A percentile compares a stretch with the other conserved stretches of the same genome.
These are phyloP conservation scores for Saccharomycopsis fodiens DNA, from an alignment of 805 yeast genomes.

Conservation along the genomic window DNA sequence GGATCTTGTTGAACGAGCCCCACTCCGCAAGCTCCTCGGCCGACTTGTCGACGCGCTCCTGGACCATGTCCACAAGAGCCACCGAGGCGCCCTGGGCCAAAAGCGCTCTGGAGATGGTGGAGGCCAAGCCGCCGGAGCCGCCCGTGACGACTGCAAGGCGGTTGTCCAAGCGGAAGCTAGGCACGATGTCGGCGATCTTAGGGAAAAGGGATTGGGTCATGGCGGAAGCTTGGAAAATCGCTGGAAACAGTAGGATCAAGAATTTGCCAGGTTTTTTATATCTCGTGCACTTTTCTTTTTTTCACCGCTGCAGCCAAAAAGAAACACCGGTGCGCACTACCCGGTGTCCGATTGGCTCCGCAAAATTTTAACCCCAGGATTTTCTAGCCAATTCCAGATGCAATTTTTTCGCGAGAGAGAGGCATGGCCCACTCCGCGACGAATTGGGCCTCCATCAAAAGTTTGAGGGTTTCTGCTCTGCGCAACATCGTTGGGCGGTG, in stretches of 20 bases:
- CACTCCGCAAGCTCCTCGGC: slow-evolving; percentile 43
- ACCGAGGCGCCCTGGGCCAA: slow-evolving; percentile 48
- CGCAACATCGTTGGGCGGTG: too few species aligned
- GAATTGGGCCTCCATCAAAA: too few species aligned
- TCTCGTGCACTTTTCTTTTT: not conserved
- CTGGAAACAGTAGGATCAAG: not conserved
- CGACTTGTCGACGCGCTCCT: slow-evolving; percentile 49
- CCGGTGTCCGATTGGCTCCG: too few species aligned
- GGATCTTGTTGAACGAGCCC: slow-evolving; percentile 32
- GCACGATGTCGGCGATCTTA: slow-evolving; percentile 31
- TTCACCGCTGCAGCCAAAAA: too few species aligned
- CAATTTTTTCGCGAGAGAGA: too few species aligned
- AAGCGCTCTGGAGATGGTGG: slow-evolving; percentile 51
- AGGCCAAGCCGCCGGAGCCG: slow-evolving; percentile 62
- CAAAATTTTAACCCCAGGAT: too few species aligned
- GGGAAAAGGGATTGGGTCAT: slow-evolving; percentile 17
- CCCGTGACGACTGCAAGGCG: slow-evolving; percentile 59
- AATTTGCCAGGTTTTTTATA: not conserved
- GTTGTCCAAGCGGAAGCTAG: slow-evolving; percentile 52
- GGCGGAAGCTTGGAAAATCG: not conserved
- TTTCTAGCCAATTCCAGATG: too few species aligned
- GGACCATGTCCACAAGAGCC: slow-evolving; percentile 54
- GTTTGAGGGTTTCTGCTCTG: too few species aligned
- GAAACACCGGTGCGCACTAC: too few species aligned
- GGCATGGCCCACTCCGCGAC: too few species aligned